Base-by-base conservation (phyloP, 2,329 filamentous ascomycete genomes). In the Tolypocladium amazonense region DNA sequence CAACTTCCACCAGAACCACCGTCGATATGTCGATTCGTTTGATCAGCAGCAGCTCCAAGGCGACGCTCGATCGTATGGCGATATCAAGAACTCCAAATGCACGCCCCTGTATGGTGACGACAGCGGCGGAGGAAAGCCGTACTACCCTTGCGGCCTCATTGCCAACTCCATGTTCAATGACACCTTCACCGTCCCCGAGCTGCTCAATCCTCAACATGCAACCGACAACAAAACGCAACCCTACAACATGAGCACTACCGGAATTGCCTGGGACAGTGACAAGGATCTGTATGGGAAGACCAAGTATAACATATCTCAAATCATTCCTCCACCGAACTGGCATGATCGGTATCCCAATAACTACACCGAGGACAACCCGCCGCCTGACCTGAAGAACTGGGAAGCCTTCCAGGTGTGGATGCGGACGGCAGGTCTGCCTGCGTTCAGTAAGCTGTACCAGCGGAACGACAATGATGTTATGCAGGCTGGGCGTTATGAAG, bases 1-100 rank as follows among this genome's bases (percentile, higher is more conserved):
- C 60, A 96, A 97, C 76, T 99, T 99, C 77, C 97, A 97, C 78
- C 94, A 99, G 75, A 99, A 99, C 72, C 94, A 99, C 72, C 88
- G 94, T 65, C 88, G 93, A 73, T 99, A 99, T 67, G 94, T 97
- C 62, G 89, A 91, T 70, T 96, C 90, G 1, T 88, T 96, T 68
- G 88, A 92, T 69, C 82, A 87, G 60, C 81, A 89, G 58, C 94
- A 99, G 74, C 80, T 99, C 58, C 76, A 88, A 65, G 94, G 92
- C 54, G 78, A 85, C 7, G 81, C 80, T 14, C 81, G 89, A 23
- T 77, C 79, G 38, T 82, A 81, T 60, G 67, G 66, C 41, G 81
- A 83, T 2, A 89, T 97, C 65, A 75, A 81, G 38, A 76, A 76
- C 38, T 88, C 90, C 45, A 82, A 87, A 61, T 97, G 92, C 74